Percentiles rank a stretch among this genome's conserved stretches.
These are phyloP conservation scores for Botrytis byssoidea DNA, from an alignment of 2,329 filamentous ascomycete genomes.

Conservation along the genomic window DNA sequence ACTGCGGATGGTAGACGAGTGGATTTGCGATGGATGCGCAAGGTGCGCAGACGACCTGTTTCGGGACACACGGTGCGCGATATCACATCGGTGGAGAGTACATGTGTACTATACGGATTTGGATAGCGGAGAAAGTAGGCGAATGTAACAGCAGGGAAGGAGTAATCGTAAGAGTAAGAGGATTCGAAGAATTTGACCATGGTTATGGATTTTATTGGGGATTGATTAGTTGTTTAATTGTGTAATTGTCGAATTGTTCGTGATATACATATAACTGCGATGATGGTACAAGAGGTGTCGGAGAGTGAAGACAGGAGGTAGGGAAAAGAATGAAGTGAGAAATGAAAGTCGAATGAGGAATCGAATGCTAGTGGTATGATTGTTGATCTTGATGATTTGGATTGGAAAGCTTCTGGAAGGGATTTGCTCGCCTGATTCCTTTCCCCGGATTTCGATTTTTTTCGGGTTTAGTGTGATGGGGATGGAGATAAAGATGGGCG, in stretches of 20 bases:
- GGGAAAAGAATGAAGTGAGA: not conserved
- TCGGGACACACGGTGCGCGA: conserved; percentile 67
- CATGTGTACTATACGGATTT: conserved; percentile 80
- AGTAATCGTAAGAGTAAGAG: conserved; percentile 73
- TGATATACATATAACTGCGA: conserved; percentile 10
- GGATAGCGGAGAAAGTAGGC: conserved; percentile 89
- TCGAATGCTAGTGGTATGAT: conserved; percentile 19
- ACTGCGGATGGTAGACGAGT: conserved; percentile 73
- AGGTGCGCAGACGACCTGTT: conserved; percentile 74
- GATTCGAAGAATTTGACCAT: conserved; percentile 47
- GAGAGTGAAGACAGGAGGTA: not conserved
- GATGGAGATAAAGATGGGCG: not conserved
- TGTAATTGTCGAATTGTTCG: not conserved
- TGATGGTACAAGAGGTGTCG: conserved; percentile 6
- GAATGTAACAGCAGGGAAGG: conserved; percentile 80
- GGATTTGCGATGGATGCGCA: conserved; percentile 78
- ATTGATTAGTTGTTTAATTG: conserved; percentile 13
- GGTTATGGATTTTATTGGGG: conserved; percentile 21
- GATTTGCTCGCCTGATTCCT: conserved; percentile 19
- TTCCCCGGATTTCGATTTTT: conserved; percentile 18
- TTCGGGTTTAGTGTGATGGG: conserved; percentile 9
- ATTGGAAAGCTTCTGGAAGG: conserved; percentile 7
- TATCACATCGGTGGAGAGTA: conserved; percentile 81
- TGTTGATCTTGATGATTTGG: conserved; percentile 11
- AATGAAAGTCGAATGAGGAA: conserved; percentile 1